Percentiles rank a stretch among this genome's conserved stretches.
Evolutionary conservation across 805 yeast species (phyloP).

Genomic region (Komagataella pseudopastoris): DNA sequence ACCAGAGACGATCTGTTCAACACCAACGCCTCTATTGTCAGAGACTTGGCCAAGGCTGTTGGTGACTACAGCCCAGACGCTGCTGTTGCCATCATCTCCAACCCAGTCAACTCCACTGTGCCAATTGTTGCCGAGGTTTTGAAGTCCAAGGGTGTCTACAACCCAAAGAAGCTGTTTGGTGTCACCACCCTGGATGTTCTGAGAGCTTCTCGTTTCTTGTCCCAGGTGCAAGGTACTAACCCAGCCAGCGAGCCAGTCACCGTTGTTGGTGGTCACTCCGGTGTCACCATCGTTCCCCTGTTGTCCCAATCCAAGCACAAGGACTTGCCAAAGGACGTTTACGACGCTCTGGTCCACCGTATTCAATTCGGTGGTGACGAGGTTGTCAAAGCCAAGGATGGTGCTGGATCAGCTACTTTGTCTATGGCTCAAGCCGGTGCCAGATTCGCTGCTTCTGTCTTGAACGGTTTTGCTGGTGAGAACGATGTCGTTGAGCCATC

Average conservation of each 20-base stretch:
- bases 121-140: constrained; percentile 92
- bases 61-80: constrained; percentile 82
- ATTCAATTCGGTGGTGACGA: constrained; percentile 92
- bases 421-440: constrained; percentile 85
- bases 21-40: constrained; percentile 91
- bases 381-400: constrained; percentile 75
- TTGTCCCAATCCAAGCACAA: constrained; percentile 73
- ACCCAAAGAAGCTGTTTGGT: constrained; percentile 88
- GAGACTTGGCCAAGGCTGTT: constrained; percentile 78
- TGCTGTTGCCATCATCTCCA: constrained; percentile 68
- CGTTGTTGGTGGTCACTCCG: constrained; percentile 97
- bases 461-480: constrained; percentile 39
- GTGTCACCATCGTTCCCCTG: constrained; percentile 90
- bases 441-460: constrained; percentile 54
- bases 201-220: constrained; percentile 78
- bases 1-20: constrained; percentile 94
- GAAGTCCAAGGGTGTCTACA: constrained; percentile 74
- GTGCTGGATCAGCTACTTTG: constrained; percentile 75
- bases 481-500: constrained; percentile 36
- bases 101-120: constrained; percentile 96
- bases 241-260: constrained; percentile 69
- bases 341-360: constrained; percentile 64
- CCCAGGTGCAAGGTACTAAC: constrained; percentile 54
- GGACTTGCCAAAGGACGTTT: constrained; percentile 46
- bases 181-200: constrained; percentile 90